Evolutionary conservation across 2,329 filamentous ascomycete genomes (phyloP).

Genomic region (Aureobasidium namibiae): DNA sequence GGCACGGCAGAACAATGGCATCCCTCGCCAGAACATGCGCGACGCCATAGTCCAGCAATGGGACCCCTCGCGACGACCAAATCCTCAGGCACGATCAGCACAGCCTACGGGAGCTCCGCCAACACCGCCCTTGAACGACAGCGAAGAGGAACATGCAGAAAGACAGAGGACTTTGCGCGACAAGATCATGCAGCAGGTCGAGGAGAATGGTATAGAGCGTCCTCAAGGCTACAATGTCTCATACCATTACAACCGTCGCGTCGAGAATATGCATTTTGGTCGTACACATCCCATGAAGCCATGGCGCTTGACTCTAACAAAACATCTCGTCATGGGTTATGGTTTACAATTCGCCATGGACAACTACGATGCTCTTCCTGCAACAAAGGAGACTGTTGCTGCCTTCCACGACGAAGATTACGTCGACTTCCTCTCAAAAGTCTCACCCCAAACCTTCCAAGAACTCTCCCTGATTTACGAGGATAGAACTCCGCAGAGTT

Average conservation of each 20-base stretch:
- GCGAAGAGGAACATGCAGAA: conserved; percentile 39
- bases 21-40: conserved; percentile 14
- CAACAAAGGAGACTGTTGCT: conserved; percentile 78
- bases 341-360: conserved; percentile 97
- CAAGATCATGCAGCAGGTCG: conserved; percentile 44
- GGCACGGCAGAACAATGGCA: conserved; percentile 7
- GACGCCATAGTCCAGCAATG: conserved; percentile 18
- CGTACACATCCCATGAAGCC: conserved; percentile 98
- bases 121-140: conserved; percentile 39
- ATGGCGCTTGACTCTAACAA: conserved; percentile 91
- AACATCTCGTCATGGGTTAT: conserved; percentile 88
- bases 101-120: conserved; percentile 15
- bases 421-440: conserved; percentile 65
- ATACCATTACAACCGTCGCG: conserved; percentile 89
- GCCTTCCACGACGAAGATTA: conserved; percentile 86
- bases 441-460: conserved; percentile 30
- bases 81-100: not conserved
- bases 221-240: conserved; percentile 87
- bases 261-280: conserved; percentile 95
- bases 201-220: conserved; percentile 61
- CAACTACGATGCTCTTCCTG: conserved; percentile 74
- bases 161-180: conserved; percentile 37
- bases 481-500: conserved; percentile 30
- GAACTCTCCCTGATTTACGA: conserved; percentile 49
- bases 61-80: not conserved